phyloP scores from a whole-genome alignment of 2,329 filamentous ascomycete species.

The Colletotrichum magnum region DNA sequence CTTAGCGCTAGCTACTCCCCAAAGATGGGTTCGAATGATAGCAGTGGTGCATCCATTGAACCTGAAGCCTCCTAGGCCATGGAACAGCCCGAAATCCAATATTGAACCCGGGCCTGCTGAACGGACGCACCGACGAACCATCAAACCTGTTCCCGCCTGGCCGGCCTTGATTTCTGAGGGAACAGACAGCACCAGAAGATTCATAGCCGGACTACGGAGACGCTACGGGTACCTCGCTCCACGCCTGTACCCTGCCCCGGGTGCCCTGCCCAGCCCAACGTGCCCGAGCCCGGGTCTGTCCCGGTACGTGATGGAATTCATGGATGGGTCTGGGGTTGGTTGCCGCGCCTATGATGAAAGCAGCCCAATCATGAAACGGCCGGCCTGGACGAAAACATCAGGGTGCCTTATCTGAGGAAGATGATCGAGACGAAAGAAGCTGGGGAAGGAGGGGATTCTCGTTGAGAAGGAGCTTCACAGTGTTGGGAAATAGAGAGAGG shows the following conservation, averaged over 20 bases:
- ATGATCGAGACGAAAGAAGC: background rate
- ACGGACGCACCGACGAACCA: background rate
- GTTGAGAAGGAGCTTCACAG: too few species aligned
- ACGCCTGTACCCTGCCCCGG: background rate
- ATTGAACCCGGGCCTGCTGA: too few species aligned
- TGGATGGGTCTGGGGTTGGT: slow-evolving; percentile 29
- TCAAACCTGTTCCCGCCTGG: background rate
- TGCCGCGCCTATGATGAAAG: slow-evolving; percentile 23
- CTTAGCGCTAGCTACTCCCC: too few species aligned
- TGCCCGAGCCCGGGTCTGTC: slow-evolving; percentile 27
- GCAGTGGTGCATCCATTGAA: too few species aligned
- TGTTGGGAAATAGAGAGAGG: too few species aligned
- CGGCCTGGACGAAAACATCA: slow-evolving; percentile 25
- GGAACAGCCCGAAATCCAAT: too few species aligned
- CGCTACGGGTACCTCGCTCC: slow-evolving; percentile 2
- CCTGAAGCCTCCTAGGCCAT: too few species aligned
- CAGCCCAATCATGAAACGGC: slow-evolving; percentile 27
- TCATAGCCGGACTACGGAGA: too few species aligned
- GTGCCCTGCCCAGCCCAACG: slow-evolving; percentile 16
- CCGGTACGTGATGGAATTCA: slow-evolving; percentile 17
- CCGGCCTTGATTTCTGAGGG: slow-evolving; percentile 13
- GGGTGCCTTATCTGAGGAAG: background rate
- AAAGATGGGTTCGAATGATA: too few species aligned
- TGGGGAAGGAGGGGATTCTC: background rate
- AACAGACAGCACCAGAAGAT: background rate